These are phyloP conservation scores for Croton setiger DNA, from an alignment of 441 rosid genomes.

Conservation along the genomic window DNA sequence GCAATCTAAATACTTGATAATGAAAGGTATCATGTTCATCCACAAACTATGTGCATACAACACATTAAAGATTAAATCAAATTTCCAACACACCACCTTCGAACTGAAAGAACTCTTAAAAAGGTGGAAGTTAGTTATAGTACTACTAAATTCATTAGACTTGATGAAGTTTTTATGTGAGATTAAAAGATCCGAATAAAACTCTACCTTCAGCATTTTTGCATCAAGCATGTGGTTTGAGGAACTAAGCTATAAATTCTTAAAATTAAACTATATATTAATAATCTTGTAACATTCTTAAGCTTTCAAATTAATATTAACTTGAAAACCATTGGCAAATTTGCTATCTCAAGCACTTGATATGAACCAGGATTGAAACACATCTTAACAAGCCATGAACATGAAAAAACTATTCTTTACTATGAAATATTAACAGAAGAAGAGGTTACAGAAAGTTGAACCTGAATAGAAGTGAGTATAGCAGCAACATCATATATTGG, in stretches of 20 bases:
- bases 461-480: slow-evolving; percentile 67
- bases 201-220: neutral
- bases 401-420: neutral
- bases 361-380: neutral
- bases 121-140: neutral
- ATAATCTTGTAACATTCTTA: neutral
- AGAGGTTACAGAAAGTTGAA: slow-evolving; percentile 11
- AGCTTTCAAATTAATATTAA: neutral
- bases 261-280: neutral
- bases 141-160: neutral
- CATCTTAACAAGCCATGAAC: neutral
- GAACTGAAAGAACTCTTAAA: neutral
- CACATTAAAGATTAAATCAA: neutral
- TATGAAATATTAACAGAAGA: neutral
- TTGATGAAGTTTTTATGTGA: neutral
- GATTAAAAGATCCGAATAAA: neutral
- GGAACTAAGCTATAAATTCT: neutral
- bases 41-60: neutral
- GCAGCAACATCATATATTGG: slow-evolving; percentile 73
- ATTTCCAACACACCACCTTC: neutral
- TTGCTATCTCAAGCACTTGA: neutral
- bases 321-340: neutral
- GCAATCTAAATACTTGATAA: neutral
- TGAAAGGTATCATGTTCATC: neutral
- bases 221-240: neutral